These are phyloP conservation scores for Leptographium lundbergii DNA, from an alignment of 2,329 filamentous ascomycete species.

Conservation along the genomic window DNA sequence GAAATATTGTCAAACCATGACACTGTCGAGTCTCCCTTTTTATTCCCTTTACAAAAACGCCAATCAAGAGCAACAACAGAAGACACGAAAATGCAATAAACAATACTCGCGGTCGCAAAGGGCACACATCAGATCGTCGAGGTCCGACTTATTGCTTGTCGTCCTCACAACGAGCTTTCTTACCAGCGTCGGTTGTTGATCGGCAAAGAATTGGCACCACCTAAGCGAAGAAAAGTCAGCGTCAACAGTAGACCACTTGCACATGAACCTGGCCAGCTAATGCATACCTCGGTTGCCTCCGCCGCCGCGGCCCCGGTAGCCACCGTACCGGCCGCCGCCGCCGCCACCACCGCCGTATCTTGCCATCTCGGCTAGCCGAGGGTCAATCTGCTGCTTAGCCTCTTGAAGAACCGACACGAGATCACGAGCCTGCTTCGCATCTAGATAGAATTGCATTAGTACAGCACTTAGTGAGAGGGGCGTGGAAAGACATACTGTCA, in stretches of 20 bases:
- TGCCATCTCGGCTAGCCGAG: constrained; percentile 88
- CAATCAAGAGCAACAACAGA: not conserved
- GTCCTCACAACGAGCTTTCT: constrained; percentile 10
- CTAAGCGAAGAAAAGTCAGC: constrained; percentile 2
- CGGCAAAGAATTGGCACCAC: constrained; percentile 36
- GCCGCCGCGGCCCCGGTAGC: constrained; percentile 53
- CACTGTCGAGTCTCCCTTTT: not conserved
- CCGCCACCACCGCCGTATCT: constrained; percentile 79
- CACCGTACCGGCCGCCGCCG: constrained; percentile 58
- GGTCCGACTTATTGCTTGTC: not conserved
- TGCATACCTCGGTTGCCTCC: constrained; percentile 27
- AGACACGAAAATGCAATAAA: not conserved
- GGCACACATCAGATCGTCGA: not conserved
- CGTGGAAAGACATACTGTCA: constrained; percentile 61
- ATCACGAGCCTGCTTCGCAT: constrained; percentile 92
- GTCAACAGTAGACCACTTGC: not conserved
- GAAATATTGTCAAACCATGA: not conserved
- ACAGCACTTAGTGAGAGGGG: not conserved
- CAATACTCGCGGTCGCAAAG: not conserved
- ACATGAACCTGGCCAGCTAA: not conserved
- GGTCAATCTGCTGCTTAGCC: constrained; percentile 96
- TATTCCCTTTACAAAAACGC: not conserved
- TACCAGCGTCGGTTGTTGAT: constrained; percentile 40
- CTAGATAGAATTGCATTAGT: constrained; percentile 26
- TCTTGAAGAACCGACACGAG: constrained; percentile 85